phyloP scores from a whole-genome alignment of 306 rosid genomes.

The Ziziphus jujuba region DNA sequence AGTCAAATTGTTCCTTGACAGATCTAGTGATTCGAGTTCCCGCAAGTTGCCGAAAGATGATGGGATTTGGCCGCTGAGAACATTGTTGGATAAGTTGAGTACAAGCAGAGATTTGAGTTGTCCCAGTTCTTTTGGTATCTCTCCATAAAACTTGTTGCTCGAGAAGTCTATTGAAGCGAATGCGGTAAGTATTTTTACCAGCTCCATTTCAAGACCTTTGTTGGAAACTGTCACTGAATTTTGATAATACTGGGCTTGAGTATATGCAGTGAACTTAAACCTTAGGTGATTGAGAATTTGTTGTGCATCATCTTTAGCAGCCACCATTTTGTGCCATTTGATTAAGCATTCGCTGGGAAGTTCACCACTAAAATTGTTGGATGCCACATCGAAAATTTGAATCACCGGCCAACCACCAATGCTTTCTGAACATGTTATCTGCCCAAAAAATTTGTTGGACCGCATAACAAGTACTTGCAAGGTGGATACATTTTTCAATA shows the following conservation, averaged over 20 bases:
- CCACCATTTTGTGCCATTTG: slow-evolving; percentile 10
- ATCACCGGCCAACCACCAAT: background rate
- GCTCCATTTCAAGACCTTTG: background rate
- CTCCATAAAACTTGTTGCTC: slow-evolving; percentile 36
- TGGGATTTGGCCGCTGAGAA: slow-evolving; percentile 39
- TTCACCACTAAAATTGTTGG: no score
- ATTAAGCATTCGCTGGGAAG: no score
- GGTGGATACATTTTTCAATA: slow-evolving; percentile 6
- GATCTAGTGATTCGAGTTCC: slow-evolving; percentile 48
- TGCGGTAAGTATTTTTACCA: background rate
- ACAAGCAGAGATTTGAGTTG: slow-evolving; percentile 30
- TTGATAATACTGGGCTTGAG: background rate
- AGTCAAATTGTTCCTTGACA: no score
- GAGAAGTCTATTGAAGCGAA: slow-evolving; percentile 27
- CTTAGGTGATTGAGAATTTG: no score
- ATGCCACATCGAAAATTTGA: slow-evolving; percentile 23
- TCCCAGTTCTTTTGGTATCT: slow-evolving; percentile 45
- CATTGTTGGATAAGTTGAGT: slow-evolving; percentile 53
- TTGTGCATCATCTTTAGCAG: background rate
- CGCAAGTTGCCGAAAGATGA: slow-evolving; percentile 36
- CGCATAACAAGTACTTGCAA: slow-evolving; percentile 22
- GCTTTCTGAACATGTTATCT: background rate
- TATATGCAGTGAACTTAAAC: no score
- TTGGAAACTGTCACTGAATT: background rate
- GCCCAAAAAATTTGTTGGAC: slow-evolving; percentile 8